These are phyloP conservation scores for Eremothecium coryli DNA, from an alignment of 1,139 yeast genomes.

Conservation along the genomic window DNA sequence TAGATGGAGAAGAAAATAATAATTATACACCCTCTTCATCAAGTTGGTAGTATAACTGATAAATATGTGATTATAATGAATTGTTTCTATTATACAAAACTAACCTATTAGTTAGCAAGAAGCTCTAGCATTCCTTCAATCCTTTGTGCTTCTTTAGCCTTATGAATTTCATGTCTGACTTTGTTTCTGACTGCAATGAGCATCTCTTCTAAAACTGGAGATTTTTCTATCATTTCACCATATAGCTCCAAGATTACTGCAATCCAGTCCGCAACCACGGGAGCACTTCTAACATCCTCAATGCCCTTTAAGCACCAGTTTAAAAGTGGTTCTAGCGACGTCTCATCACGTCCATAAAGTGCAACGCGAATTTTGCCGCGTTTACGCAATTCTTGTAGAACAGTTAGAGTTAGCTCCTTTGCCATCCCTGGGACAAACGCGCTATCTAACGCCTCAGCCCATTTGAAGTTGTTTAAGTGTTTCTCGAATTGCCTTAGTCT, in stretches of 20 bases:
- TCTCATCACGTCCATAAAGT: conserved; percentile 74
- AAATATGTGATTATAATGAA: no score
- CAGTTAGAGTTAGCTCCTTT: conserved; percentile 69
- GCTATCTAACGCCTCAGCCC: conserved; percentile 86
- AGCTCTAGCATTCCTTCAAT: conserved; percentile 91
- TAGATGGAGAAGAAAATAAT: conserved; percentile 18
- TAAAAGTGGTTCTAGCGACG: conserved; percentile 71
- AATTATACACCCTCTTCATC: no score
- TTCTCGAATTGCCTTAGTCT: conserved; percentile 74
- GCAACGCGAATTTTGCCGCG: conserved; percentile 82
- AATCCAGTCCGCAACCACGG: conserved; percentile 72
- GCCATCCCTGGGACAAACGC: conserved; percentile 75
- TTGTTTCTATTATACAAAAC: no score
- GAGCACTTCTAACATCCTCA: conserved; percentile 71
- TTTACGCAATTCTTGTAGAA: conserved; percentile 71
- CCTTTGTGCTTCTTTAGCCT: conserved; percentile 80
- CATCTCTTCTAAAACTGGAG: conserved; percentile 73
- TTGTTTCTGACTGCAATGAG: conserved; percentile 50
- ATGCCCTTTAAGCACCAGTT: conserved; percentile 73
- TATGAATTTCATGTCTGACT: conserved; percentile 58
- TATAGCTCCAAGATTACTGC: conserved; percentile 77
- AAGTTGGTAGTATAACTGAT: no score
- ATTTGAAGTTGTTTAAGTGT: conserved; percentile 75
- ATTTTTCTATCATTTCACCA: conserved; percentile 58
- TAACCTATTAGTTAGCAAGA: conserved; percentile 41